Percentiles rank a stretch among this genome's conserved stretches.
Evolutionary conservation across 2,329 filamentous ascomycete genomes (phyloP).

Genomic region (Aspergillus fumigatiaffinis): DNA sequence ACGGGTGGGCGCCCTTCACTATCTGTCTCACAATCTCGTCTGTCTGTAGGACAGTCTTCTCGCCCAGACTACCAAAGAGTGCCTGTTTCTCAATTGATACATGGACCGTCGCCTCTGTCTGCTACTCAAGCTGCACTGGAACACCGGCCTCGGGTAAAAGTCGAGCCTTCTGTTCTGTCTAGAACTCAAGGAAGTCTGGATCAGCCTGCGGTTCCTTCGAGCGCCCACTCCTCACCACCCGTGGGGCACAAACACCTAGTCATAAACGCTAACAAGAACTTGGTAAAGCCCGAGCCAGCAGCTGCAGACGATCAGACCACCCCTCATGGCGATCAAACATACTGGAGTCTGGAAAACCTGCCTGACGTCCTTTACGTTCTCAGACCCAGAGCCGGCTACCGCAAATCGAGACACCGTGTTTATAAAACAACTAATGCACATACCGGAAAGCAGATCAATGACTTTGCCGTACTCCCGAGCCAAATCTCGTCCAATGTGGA

Average conservation of each 20-base stretch:
- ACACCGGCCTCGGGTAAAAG: background rate
- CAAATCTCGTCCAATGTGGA: constrained; percentile 20
- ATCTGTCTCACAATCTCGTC: background rate
- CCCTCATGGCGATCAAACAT: constrained; percentile 11
- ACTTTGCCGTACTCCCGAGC: constrained; percentile 11
- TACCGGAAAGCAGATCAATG: constrained; percentile 11
- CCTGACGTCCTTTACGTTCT: constrained; percentile 25
- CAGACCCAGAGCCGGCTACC: constrained; percentile 5
- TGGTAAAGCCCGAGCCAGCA: background rate
- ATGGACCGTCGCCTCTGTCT: background rate
- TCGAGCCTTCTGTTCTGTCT: background rate
- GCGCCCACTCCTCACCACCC: background rate
- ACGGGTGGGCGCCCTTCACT: background rate
- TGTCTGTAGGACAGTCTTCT: background rate
- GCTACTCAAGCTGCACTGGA: background rate
- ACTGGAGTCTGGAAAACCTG: constrained; percentile 22
- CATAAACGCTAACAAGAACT: background rate
- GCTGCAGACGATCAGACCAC: constrained; percentile 8
- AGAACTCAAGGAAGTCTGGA: background rate
- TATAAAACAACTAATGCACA: constrained; percentile 9
- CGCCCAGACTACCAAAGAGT: background rate
- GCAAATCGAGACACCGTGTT: background rate
- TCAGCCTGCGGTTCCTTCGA: background rate
- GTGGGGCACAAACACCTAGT: background rate
- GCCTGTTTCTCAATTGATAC: background rate